Evolutionary conservation across 2,329 filamentous ascomycete species (phyloP).

Genomic region (Sporothrix euskadiensis): DNA sequence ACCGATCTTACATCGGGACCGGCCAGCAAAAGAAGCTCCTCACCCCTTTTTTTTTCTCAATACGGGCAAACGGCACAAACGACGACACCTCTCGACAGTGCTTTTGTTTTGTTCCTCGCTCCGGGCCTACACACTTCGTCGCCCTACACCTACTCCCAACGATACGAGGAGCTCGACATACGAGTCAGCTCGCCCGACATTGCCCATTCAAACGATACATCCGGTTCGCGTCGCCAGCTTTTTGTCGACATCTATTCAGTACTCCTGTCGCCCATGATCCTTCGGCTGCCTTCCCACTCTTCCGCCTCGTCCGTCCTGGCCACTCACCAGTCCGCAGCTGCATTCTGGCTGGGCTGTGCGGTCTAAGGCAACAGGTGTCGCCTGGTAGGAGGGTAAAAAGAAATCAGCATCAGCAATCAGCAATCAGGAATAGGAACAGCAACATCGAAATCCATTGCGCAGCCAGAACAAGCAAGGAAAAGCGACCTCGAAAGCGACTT

Average conservation of each 20-base stretch:
- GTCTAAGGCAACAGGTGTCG: constrained; percentile 13
- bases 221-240: not conserved
- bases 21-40: not conserved
- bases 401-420: not conserved
- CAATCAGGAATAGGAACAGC: not conserved
- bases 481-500: not conserved
- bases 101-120: not conserved
- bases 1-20: constrained; percentile 15
- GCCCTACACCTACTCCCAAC: not conserved
- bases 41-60: not conserved
- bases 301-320: constrained; percentile 3
- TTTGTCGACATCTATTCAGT: not conserved
- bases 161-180: not conserved
- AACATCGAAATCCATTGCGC: constrained; percentile 12
- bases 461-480: not conserved
- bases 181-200: not conserved
- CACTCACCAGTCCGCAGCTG: not conserved
- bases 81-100: not conserved
- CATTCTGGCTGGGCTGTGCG: constrained; percentile 13
- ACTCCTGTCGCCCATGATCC: not conserved
- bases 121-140: not conserved
- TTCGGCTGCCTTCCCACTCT: not conserved
- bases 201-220: not conserved
- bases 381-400: not conserved
- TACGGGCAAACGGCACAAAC: not conserved